Evolutionary conservation across 1,139 yeast species (phyloP).

Genomic region (Suhomyces yuchorum): DNA sequence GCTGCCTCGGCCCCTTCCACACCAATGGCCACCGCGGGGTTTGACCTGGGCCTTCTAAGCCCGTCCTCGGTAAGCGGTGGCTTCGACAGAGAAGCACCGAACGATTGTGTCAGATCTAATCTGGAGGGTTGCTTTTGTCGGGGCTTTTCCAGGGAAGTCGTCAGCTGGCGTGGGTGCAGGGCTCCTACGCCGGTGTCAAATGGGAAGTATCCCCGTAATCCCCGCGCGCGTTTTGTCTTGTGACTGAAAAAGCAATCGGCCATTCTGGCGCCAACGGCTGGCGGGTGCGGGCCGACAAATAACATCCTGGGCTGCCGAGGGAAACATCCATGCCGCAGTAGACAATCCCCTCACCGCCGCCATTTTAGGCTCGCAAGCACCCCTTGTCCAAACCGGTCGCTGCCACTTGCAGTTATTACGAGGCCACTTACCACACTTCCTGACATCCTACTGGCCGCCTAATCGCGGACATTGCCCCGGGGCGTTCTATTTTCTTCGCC

Average conservation of each 20-base stretch:
- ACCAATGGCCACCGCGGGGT: not conserved
- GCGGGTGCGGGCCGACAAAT: not conserved
- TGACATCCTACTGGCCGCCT: too few species aligned
- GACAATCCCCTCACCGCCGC: not conserved
- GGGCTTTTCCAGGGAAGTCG: not conserved
- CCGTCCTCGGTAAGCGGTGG: not conserved
- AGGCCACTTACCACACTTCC: too few species aligned
- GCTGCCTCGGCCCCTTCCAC: not conserved
- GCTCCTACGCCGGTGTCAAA: not conserved
- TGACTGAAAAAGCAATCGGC: conserved; percentile 1
- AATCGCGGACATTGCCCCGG: too few species aligned
- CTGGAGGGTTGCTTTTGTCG: not conserved
- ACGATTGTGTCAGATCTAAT: not conserved
- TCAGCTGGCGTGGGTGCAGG: not conserved
- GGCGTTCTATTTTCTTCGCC: too few species aligned
- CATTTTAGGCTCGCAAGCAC: not conserved
- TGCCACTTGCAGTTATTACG: too few species aligned
- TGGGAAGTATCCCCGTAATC: conserved; percentile 1
- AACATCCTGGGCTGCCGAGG: not conserved
- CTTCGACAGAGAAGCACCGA: not conserved
- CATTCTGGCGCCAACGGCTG: not conserved
- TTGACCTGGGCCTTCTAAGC: too few species aligned
- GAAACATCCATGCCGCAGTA: not conserved
- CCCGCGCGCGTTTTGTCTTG: not conserved
- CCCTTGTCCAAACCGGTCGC: not conserved